Conservation (phyloP, 108 stramenopile species). For the Nannochloropsis salina region DNA sequence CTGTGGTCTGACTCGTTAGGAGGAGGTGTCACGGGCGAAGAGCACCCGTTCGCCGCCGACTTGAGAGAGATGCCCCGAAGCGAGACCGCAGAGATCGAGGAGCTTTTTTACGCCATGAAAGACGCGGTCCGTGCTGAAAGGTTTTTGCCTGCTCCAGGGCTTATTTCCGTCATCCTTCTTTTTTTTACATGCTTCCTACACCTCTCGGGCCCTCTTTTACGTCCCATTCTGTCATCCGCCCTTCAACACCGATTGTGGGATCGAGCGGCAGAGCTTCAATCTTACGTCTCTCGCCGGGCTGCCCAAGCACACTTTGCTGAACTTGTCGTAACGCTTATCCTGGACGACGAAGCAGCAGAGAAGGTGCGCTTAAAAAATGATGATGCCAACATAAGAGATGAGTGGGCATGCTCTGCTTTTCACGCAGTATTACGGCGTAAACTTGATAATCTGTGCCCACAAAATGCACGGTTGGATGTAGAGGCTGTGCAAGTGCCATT, state of each 20-base stretch:
- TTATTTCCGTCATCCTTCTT: background rate
- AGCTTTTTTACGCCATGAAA: background rate
- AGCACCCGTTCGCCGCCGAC: background rate
- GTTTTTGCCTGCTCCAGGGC: background rate
- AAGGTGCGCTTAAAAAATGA: background rate
- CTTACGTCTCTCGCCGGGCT: background rate
- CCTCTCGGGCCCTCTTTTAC: background rate
- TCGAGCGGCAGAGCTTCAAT: constrained; percentile 1
- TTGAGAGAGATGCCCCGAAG: background rate
- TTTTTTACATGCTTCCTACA: background rate
- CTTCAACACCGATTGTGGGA: background rate
- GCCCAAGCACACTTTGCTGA: constrained; percentile 1
- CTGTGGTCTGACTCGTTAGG: background rate
- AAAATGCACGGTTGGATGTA: background rate
- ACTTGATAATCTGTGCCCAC: background rate
- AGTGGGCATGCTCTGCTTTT: background rate
- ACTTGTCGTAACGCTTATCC: background rate
- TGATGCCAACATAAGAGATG: background rate
- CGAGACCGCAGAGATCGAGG: background rate
- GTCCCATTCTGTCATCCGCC: background rate
- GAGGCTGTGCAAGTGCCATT: background rate
- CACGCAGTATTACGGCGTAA: background rate
- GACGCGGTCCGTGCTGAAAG: background rate
- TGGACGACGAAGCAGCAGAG: background rate
- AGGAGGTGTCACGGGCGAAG: background rate